Evolutionary conservation across 78 protist species (phyloP).

Genomic region (Speleostelium caveatum): DNA sequence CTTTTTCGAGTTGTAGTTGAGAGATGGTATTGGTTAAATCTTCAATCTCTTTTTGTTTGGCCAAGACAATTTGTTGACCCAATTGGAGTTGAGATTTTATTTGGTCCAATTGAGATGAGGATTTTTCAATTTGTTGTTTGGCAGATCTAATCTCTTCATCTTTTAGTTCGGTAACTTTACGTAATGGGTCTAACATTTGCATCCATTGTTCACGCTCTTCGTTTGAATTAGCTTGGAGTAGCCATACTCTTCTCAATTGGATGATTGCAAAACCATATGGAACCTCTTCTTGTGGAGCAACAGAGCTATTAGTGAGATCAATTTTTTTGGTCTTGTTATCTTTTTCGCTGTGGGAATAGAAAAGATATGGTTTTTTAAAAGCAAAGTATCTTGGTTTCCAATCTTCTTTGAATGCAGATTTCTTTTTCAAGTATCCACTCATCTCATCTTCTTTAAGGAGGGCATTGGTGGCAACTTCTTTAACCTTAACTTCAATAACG

Average conservation of each 20-base stretch:
- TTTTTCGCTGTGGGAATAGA: conserved; percentile 45
- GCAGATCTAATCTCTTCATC: conserved; percentile 51
- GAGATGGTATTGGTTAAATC: conserved; percentile 24
- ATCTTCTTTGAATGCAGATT: conserved; percentile 58
- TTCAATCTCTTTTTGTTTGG: conserved; percentile 43
- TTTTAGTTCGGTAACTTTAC: conserved; percentile 67
- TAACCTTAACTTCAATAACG: conserved; percentile 59
- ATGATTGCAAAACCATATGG: conserved; percentile 74
- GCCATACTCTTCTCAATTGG: conserved; percentile 63
- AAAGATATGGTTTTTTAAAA: conserved; percentile 73
- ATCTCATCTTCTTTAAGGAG: conserved; percentile 71
- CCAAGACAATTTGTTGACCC: conserved; percentile 50
- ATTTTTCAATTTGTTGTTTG: conserved; percentile 46
- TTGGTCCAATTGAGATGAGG: conserved; percentile 41
- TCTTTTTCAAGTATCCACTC: conserved; percentile 66
- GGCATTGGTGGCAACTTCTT: conserved; percentile 57
- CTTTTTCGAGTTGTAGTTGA: conserved; percentile 32
- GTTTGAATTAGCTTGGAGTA: conserved; percentile 44
- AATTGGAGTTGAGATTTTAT: conserved; percentile 33
- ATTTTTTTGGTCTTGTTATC: conserved; percentile 65
- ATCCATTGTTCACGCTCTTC: conserved; percentile 74
- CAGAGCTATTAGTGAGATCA: conserved; percentile 72
- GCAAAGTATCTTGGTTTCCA: conserved; percentile 79
- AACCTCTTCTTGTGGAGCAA: conserved; percentile 71
- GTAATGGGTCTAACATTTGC: conserved; percentile 62